Evolutionary conservation across 2,329 filamentous ascomycete species (phyloP).

Genomic region (Aspergillus pseudonomiae): DNA sequence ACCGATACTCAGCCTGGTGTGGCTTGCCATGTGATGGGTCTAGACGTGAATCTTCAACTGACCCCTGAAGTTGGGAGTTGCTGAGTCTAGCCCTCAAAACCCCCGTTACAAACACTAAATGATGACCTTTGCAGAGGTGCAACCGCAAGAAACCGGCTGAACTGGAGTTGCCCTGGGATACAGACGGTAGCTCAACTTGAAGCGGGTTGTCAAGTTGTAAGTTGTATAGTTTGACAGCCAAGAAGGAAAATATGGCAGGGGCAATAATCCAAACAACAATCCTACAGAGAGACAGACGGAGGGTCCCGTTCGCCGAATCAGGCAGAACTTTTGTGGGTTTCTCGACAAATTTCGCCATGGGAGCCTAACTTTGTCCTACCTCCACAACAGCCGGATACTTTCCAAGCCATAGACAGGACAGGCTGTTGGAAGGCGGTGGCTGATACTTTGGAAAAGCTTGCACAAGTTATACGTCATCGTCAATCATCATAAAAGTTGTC

Average conservation of each 20-base stretch:
- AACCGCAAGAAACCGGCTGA: not conserved
- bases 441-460: not conserved
- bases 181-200: not conserved
- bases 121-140: not conserved
- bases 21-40: not conserved
- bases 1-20: not conserved
- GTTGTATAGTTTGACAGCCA: not conserved
- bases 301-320: not conserved
- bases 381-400: not conserved
- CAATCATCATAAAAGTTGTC: not conserved
- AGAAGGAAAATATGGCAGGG: not conserved
- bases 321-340: not conserved
- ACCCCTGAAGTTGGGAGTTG: not conserved
- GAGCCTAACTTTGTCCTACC: not conserved
- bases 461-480: not conserved
- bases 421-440: not conserved
- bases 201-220: not conserved
- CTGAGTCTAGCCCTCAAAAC: not conserved
- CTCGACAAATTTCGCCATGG: not conserved
- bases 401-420: not conserved
- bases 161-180: not conserved
- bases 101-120: not conserved
- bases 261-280: not conserved
- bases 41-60: not conserved
- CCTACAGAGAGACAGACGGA: not conserved